A percentile compares a stretch with the other conserved stretches of the same genome.
These are phyloP conservation scores for Cyberlindnera saturnus DNA, from an alignment of 805 yeast species.

Conservation along the genomic window DNA sequence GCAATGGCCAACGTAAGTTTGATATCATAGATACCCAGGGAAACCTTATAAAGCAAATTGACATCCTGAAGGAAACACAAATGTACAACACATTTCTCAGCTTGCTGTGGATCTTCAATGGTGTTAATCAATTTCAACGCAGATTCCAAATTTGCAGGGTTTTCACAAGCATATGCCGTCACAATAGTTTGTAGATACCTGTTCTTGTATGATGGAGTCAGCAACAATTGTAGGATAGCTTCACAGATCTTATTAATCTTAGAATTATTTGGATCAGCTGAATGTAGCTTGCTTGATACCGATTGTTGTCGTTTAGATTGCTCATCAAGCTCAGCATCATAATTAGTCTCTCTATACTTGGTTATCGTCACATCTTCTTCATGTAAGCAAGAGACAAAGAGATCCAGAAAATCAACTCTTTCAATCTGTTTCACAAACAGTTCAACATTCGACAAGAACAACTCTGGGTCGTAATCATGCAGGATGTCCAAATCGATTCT, in stretches of 20 bases:
- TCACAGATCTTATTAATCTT: conserved; percentile 78
- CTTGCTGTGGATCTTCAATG: conserved; percentile 38
- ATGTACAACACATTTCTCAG: conserved; percentile 67
- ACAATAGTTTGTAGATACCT: conserved; percentile 70
- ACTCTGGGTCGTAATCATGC: conserved; percentile 77
- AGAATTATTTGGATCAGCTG: conserved; percentile 34
- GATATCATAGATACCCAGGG: conserved; percentile 79
- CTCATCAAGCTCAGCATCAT: conserved; percentile 26
- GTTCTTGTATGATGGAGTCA: conserved; percentile 41
- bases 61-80: conserved; percentile 89
- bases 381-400: conserved; percentile 78
- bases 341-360: conserved; percentile 70
- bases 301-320: conserved; percentile 26
- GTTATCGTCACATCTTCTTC: conserved; percentile 82
- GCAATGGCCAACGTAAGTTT: conserved; percentile 78
- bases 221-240: conserved; percentile 53
- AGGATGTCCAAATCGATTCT: conserved; percentile 86
- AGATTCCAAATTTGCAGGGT: conserved; percentile 75
- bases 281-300: conserved; percentile 28
- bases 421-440: conserved; percentile 65
- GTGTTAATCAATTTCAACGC: conserved; percentile 64
- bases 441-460: conserved; percentile 59
- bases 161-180: conserved; percentile 89
- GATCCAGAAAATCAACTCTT: conserved; percentile 70
- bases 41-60: conserved; percentile 68